phyloP scores from a whole-genome alignment of 768 basidiomycete genomes.

The Vararia minispora region DNA sequence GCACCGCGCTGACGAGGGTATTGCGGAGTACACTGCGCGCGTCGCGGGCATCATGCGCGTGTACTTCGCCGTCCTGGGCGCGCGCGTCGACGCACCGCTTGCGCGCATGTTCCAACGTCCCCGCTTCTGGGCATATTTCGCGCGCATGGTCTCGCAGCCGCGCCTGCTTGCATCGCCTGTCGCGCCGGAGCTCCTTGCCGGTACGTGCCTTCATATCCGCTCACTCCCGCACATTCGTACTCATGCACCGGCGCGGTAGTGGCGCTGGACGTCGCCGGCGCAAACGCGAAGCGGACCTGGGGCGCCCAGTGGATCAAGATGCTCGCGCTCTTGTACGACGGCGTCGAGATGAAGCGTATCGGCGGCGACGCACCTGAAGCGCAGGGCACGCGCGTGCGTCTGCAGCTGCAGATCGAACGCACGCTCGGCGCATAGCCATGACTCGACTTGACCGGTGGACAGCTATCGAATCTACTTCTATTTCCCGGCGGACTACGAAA shows the following conservation, averaged over 20 bases:
- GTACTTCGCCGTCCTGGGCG: slow-evolving; percentile 62
- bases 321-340: slow-evolving; percentile 52
- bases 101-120: slow-evolving; percentile 47
- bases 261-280: slow-evolving; percentile 61
- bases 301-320: slow-evolving; percentile 75
- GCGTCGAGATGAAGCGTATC: slow-evolving; percentile 43
- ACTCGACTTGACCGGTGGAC: no score
- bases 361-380: slow-evolving; percentile 21
- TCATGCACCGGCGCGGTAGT: slow-evolving; percentile 28
- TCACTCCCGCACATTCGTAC: no score
- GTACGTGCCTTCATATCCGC: slow-evolving; percentile 28
- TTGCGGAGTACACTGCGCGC: slow-evolving; percentile 52
- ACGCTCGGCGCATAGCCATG: no score
- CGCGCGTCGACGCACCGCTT: slow-evolving; percentile 29
- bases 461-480: no score
- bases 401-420: slow-evolving; percentile 55
- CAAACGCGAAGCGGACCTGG: slow-evolving; percentile 50
- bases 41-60: slow-evolving; percentile 76
- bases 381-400: slow-evolving; percentile 41
- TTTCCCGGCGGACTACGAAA: no score
- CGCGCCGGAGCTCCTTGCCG: slow-evolving; percentile 57
- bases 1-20: slow-evolving; percentile 45
- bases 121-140: slow-evolving; percentile 63
- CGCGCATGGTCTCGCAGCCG: slow-evolving; percentile 44
- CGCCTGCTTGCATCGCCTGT: slow-evolving; percentile 43